Percentiles rank a stretch among this genome's conserved stretches.
Evolutionary conservation across 2,329 filamentous ascomycete genomes (phyloP).

Genomic region (Pseudogymnoascus sp.): DNA sequence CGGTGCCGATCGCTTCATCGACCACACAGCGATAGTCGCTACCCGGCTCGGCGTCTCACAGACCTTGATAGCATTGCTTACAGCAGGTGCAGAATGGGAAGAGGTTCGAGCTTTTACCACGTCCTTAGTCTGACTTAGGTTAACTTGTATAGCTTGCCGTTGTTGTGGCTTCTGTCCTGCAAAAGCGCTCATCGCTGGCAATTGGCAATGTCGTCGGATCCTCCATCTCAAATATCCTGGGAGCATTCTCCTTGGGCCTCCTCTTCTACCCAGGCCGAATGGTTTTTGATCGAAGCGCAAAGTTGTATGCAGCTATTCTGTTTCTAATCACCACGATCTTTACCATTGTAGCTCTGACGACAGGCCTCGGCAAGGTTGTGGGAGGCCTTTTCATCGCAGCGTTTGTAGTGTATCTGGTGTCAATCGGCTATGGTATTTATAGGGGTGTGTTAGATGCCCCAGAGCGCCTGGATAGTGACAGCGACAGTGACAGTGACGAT

Average conservation of each 20-base stretch:
- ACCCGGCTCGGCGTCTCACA: constrained; percentile 37
- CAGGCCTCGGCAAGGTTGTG: constrained; percentile 27
- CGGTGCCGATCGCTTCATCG: constrained; percentile 45
- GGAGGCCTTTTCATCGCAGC: constrained; percentile 34
- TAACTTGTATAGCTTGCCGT: constrained; percentile 36
- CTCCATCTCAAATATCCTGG: constrained; percentile 46
- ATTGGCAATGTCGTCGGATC: constrained; percentile 49
- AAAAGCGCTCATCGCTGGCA: constrained; percentile 39
- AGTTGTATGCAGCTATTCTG: constrained; percentile 38
- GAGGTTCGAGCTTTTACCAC: constrained; percentile 32
- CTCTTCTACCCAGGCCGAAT: constrained; percentile 32
- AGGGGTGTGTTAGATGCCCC: constrained; percentile 35
- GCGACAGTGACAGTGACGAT: constrained; percentile 22
- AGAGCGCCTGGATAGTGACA: constrained; percentile 37
- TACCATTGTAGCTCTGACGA: constrained; percentile 27
- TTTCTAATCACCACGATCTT: constrained; percentile 36
- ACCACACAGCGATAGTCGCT: constrained; percentile 42
- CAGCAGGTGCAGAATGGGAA: constrained; percentile 48
- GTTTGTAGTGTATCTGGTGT: constrained; percentile 38
- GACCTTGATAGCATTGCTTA: constrained; percentile 43
- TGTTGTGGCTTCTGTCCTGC: constrained; percentile 39
- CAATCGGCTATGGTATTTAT: constrained; percentile 38
- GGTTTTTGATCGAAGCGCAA: constrained; percentile 40
- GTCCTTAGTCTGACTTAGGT: not conserved
- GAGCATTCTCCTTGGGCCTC: constrained; percentile 46